These are phyloP conservation scores for Pyricularia sp. DNA, from an alignment of 2,329 filamentous ascomycete genomes.

Conservation along the genomic window DNA sequence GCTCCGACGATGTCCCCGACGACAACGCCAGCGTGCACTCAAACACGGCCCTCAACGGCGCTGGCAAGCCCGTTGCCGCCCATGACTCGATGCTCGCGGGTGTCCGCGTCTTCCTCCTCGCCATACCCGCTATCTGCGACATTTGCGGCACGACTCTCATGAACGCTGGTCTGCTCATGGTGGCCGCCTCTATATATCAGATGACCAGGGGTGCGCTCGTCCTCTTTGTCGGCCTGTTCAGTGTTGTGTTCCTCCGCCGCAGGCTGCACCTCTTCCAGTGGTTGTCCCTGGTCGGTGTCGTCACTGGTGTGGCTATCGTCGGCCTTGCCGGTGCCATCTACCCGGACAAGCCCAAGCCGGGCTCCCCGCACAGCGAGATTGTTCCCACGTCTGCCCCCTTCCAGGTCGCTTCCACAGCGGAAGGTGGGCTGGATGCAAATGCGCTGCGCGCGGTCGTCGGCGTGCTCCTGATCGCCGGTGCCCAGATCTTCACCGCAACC, in stretches of 20 bases:
- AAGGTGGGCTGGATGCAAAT: conserved; percentile 29
- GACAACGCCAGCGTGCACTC: conserved; percentile 34
- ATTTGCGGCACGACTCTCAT: conserved; percentile 93
- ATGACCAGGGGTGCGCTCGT: conserved; percentile 96
- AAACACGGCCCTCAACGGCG: conserved; percentile 27
- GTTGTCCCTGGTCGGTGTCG: conserved; percentile 78
- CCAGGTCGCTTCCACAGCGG: conserved; percentile 19
- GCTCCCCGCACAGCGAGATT: conserved; percentile 1
- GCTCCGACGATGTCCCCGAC: conserved; percentile 30
- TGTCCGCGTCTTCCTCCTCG: conserved; percentile 62
- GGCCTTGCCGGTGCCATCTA: conserved; percentile 81
- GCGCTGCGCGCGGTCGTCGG: conserved; percentile 67
- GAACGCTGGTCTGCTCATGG: conserved; percentile 90
- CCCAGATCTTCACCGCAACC: conserved; percentile 92
- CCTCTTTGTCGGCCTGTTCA: conserved; percentile 91
- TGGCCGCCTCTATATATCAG: conserved; percentile 93
- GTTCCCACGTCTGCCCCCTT: not conserved
- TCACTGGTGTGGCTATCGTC: conserved; percentile 79
- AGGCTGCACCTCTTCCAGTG: conserved; percentile 84
- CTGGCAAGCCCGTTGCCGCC: conserved; percentile 27
- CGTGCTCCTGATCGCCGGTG: conserved; percentile 81
- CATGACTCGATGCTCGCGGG: conserved; percentile 58
- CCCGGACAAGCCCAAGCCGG: conserved; percentile 39
- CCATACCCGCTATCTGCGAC: conserved; percentile 84
- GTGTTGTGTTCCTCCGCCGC: conserved; percentile 78